Evolutionary conservation across 2,329 filamentous ascomycete genomes (phyloP), one percentile per base, ranked within the genome.

Genomic region (Orbilia quercus): DNA sequence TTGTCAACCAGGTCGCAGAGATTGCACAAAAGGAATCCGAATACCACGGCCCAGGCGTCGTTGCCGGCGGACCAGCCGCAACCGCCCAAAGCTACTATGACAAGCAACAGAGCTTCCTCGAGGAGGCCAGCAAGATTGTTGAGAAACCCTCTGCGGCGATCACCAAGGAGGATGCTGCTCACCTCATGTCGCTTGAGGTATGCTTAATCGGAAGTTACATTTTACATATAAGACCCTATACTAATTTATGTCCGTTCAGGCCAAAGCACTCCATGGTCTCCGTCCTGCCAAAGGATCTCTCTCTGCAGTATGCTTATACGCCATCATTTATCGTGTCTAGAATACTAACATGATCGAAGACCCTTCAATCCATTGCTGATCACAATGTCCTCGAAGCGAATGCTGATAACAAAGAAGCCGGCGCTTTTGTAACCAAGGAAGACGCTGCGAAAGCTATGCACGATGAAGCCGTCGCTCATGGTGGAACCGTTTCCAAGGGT

Each of bases 81-180:
- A 79, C 76, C 2, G 79, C 79, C 0, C 80, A 81, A 72, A 79
- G 79, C 70, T 64, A 79, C 64, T 78, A 80, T 63, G 79, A 79
- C 73, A 78, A 76, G 53, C 79, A 80, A 69, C 77, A 79, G 60
- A 80, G 80, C 71, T 80, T 80, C 63, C 45, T 79, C 16, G 76
- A 74, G 9, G 78, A 76, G 44, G 78, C 79, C 0, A 77, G 78
- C 23, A 78, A 79, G 6, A 66, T 80, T 2, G 77, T 77, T 2
- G 70, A 78, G 7, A 81, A 80, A 70, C 75, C 76, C 0, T 64
- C 69, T 6, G 74, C 65, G 3, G 57, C 79, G 28, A 76, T 81
- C 40, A 79, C 79, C 0, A 79, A 76, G 70, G 76, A 80, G 44
- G 79, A 80, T 60, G 79, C 79, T 1, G 77, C 76, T 14, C 63